Conservation (phyloP, 2,329 filamentous ascomycete genomes). For the Nemania diffusa region DNA sequence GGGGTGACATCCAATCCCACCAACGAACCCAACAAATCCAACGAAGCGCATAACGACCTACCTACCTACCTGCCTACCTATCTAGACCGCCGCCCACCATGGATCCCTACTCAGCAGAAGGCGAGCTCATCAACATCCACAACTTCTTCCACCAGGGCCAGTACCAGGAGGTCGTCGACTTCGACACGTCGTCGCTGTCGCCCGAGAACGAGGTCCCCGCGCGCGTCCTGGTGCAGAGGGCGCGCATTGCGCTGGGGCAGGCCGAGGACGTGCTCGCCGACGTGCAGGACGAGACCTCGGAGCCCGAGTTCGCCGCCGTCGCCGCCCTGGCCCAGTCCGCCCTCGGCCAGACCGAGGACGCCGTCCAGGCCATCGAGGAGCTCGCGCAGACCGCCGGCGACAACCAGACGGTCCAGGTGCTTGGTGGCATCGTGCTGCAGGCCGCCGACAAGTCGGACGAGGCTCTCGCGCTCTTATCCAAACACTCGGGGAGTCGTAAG, state of each 20-base stretch:
- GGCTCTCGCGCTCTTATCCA: conserved; percentile 79
- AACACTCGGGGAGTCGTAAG: conserved; percentile 88
- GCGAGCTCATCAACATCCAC: conserved; percentile 77
- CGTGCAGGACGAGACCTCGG: conserved; percentile 66
- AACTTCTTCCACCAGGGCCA: conserved; percentile 82
- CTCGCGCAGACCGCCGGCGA: conserved; percentile 75
- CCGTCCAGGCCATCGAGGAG: conserved; percentile 71
- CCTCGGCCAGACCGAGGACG: conserved; percentile 69
- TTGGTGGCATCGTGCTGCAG: conserved; percentile 84
- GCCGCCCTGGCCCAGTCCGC: conserved; percentile 77
- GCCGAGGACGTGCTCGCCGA: conserved; percentile 77
- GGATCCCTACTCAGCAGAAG: conserved; percentile 77
- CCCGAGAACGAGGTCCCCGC: conserved; percentile 80
- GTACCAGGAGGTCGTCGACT: conserved; percentile 87
- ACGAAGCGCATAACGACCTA: background rate
- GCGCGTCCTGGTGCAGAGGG: conserved; percentile 81
- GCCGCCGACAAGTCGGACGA: conserved; percentile 84
- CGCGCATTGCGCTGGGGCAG: conserved; percentile 84
- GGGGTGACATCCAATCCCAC: background rate
- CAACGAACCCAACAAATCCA: background rate
- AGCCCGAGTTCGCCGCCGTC: conserved; percentile 80
- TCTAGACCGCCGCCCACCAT: conserved; percentile 56
- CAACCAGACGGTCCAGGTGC: conserved; percentile 82
- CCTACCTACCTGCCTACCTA: too few species aligned
- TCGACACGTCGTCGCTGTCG: conserved; percentile 83